phyloP scores from a whole-genome alignment of 1,284 basidiomycete species.

The Cryptococcus sp. region DNA sequence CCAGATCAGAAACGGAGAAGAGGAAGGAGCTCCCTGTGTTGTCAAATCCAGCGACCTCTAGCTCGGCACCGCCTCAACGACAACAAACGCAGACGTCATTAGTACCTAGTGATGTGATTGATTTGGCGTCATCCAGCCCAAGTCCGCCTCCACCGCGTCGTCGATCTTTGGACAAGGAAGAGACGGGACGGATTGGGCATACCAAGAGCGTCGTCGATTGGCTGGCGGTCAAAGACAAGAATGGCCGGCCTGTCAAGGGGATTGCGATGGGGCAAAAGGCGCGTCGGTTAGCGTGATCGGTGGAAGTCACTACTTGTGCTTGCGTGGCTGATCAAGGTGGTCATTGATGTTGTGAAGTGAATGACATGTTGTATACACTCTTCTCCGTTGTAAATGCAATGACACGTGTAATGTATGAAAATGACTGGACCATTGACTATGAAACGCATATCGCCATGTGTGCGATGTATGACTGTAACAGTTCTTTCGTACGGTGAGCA shows the following conservation, averaged over 20 bases:
- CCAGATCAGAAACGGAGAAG: conserved; percentile 9
- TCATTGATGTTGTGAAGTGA: neutral
- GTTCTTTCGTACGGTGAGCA: no score
- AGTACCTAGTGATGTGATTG: conserved; percentile 3
- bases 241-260: conserved; percentile 35
- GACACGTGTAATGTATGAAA: no score
- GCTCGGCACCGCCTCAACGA: neutral
- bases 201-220: conserved; percentile 16
- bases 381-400: no score
- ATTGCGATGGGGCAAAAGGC: conserved; percentile 30
- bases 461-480: no score
- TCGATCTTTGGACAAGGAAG: neutral
- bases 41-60: neutral
- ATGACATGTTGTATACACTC: no score
- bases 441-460: no score
- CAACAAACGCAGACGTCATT: neutral
- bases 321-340: no score
- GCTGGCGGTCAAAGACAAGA: conserved; percentile 28
- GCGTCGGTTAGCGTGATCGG: neutral
- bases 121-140: conserved; percentile 2
- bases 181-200: neutral
- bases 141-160: neutral
- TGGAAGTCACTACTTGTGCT: no score
- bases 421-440: no score
- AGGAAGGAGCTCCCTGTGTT: conserved; percentile 14